Conservation (phyloP, 176 grass and related monocot species). For the Olyra latifolia region DNA sequence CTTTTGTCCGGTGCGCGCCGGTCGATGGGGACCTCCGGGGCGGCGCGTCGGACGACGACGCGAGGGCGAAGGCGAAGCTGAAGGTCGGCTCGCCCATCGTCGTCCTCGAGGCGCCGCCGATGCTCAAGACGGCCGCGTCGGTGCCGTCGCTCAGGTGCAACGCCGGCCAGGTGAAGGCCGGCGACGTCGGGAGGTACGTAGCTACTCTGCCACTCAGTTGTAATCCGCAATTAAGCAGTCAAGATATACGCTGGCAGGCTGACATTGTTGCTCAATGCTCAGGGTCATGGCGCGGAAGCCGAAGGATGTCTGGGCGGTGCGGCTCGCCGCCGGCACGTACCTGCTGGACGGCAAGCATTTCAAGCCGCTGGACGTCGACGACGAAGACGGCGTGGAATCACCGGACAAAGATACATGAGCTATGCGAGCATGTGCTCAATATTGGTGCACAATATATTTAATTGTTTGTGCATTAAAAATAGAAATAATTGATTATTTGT, state of each 20-base stretch:
- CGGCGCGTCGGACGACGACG: not conserved
- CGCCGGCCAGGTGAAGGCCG: conserved; percentile 63
- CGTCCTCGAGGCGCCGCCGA: conserved; percentile 50
- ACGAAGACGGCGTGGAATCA: not conserved
- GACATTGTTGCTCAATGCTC: not conserved
- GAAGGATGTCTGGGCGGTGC: conserved; percentile 86
- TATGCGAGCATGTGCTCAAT: not conserved
- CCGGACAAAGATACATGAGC: conserved; percentile 12
- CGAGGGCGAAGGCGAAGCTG: conserved; percentile 25
- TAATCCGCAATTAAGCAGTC: not conserved
- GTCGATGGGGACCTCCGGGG: not conserved
- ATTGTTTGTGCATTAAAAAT: not conserved
- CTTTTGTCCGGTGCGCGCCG: conserved; percentile 23
- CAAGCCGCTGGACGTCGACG: conserved; percentile 52
- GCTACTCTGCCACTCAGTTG: not conserved
- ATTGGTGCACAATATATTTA: not conserved
- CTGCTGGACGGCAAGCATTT: conserved; percentile 78
- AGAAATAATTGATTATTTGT: no score
- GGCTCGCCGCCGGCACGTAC: conserved; percentile 67
- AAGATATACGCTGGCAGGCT: not conserved
- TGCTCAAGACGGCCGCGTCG: conserved; percentile 75
- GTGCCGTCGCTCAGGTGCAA: conserved; percentile 78
- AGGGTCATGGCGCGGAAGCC: conserved; percentile 83
- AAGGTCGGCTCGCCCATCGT: conserved; percentile 71
- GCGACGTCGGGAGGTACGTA: conserved; percentile 72